These are phyloP conservation scores for Chlorella sp. DNA, from an alignment of 139 green algal genomes.

Conservation along the genomic window DNA sequence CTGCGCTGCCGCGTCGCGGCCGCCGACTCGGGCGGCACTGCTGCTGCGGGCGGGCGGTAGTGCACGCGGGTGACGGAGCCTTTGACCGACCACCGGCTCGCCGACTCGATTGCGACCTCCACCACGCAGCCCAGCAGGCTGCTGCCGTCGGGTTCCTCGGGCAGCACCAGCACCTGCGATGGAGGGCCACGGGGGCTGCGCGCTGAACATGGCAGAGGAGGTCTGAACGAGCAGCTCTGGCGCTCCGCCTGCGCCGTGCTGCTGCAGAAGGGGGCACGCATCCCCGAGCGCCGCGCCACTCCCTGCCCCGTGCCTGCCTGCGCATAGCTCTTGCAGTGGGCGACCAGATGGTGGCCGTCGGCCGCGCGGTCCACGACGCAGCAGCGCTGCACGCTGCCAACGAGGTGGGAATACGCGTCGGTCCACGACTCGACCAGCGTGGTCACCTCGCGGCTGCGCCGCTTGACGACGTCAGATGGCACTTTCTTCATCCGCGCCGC, in stretches of 20 bases:
- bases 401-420: slow-evolving; percentile 53
- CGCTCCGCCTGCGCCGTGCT: too few species aligned
- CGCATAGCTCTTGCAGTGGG: slow-evolving; percentile 81
- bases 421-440: slow-evolving; percentile 71
- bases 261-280: background rate
- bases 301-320: slow-evolving; percentile 65
- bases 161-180: slow-evolving; percentile 63
- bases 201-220: too few species aligned
- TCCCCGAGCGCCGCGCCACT: too few species aligned
- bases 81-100: slow-evolving; percentile 71
- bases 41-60: slow-evolving; percentile 28
- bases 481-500: slow-evolving; percentile 86
- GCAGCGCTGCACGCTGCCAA: slow-evolving; percentile 67
- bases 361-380: slow-evolving; percentile 86
- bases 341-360: slow-evolving; percentile 74
- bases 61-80: slow-evolving; percentile 56
- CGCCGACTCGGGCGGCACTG: background rate
- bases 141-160: slow-evolving; percentile 49
- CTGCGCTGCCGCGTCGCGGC: background rate
- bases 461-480: slow-evolving; percentile 47
- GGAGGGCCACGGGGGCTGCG: too few species aligned
- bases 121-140: slow-evolving; percentile 74
- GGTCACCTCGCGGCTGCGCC: slow-evolving; percentile 66
- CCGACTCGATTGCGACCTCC: slow-evolving; percentile 54
- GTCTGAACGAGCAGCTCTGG: too few species aligned